Conservation (phyloP, 2,329 filamentous ascomycete genomes). For the Aspergillus sp. region DNA sequence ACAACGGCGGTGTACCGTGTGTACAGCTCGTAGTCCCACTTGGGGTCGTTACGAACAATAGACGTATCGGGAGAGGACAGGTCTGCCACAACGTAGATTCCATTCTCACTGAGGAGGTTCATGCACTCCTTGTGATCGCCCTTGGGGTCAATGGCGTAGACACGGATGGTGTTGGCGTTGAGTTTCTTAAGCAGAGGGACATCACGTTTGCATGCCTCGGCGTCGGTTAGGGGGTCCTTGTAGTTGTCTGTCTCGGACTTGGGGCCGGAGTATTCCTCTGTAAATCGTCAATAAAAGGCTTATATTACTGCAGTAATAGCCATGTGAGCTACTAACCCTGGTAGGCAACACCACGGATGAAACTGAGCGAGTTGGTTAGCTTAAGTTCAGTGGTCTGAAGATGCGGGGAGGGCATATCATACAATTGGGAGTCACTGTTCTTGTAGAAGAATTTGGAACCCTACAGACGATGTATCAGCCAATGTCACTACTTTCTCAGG, state of each 20-base stretch:
- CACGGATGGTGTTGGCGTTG: conserved; percentile 86
- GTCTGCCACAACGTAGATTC: conserved; percentile 93
- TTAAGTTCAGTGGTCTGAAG: not conserved
- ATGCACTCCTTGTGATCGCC: conserved; percentile 80
- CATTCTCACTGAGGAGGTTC: conserved; percentile 72
- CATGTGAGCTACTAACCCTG: conserved; percentile 52
- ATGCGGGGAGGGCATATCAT: not conserved
- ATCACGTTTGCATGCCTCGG: conserved; percentile 72
- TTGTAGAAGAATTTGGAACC: conserved; percentile 85
- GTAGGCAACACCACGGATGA: conserved; percentile 89
- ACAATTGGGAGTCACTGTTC: conserved; percentile 69
- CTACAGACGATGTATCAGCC: conserved; percentile 38
- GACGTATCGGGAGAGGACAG: conserved; percentile 75
- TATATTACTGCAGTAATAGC: not conserved
- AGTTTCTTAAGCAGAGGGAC: conserved; percentile 75
- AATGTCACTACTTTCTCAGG: not conserved
- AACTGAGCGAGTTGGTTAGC: conserved; percentile 40
- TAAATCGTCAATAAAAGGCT: not conserved
- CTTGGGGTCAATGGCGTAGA: conserved; percentile 83
- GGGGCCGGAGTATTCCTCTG: conserved; percentile 61
- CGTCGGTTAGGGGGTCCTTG: conserved; percentile 77
- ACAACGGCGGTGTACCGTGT: conserved; percentile 78
- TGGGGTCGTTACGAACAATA: conserved; percentile 76
- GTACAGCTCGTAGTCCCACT: conserved; percentile 77
- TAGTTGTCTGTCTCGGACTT: conserved; percentile 57